Evolutionary conservation across 139 green algal species (phyloP).

Genomic region (Tetradesmus lagerheimii): DNA sequence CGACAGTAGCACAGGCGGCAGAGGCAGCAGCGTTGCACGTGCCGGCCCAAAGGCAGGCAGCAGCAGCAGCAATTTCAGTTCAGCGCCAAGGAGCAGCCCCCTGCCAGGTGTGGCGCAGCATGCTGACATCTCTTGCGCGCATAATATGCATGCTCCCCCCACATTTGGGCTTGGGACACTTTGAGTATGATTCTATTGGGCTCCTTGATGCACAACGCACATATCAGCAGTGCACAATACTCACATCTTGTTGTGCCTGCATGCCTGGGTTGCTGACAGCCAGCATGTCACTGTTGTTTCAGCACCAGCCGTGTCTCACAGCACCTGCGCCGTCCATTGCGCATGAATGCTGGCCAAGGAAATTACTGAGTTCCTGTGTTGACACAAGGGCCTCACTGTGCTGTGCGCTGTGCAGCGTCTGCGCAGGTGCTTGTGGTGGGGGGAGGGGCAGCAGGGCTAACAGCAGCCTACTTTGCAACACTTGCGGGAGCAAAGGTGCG

Average conservation of each 20-base stretch:
- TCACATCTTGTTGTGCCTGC: no score
- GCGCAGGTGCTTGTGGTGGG: conserved; percentile 51
- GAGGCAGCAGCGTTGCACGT: background rate
- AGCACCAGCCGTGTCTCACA: background rate
- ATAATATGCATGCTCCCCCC: no score
- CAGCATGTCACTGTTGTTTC: background rate
- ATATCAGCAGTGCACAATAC: background rate
- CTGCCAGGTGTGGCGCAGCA: background rate
- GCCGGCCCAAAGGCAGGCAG: background rate
- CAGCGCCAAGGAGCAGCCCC: background rate
- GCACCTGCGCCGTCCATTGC: no score
- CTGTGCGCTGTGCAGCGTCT: background rate
- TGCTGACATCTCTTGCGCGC: background rate
- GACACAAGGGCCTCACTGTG: no score
- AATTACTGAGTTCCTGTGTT: no score
- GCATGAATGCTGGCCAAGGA: no score
- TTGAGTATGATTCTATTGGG: no score
- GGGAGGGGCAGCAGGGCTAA: conserved; percentile 72
- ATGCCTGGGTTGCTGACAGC: background rate
- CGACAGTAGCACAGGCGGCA: background rate
- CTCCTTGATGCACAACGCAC: background rate
- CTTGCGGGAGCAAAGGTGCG: background rate
- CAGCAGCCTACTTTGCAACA: conserved; percentile 77
- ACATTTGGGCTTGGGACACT: no score
- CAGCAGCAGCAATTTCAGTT: conserved; percentile 1